A percentile compares a stretch with the other conserved stretches of the same genome.
Evolutionary conservation across 345 rosid genomes (phyloP).

Genomic region (Eucalyptus cladocalyx): DNA sequence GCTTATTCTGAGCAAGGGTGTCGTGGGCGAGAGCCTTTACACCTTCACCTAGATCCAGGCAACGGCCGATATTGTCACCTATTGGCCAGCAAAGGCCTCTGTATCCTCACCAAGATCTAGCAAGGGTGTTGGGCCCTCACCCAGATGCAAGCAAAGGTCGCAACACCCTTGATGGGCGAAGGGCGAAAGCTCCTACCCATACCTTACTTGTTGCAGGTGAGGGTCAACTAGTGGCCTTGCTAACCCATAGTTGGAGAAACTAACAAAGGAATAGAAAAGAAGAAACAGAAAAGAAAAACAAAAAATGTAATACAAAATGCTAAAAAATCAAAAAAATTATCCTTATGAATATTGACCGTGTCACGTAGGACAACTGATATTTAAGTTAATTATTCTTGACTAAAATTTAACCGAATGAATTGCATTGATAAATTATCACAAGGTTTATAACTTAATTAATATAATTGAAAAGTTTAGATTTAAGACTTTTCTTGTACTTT

Average conservation of each 20-base stretch:
- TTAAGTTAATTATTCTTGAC: accelerated
- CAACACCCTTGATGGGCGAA: background rate
- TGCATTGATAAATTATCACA: accelerated
- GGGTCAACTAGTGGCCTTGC: accelerated
- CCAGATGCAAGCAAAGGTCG: accelerated
- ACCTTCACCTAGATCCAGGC: background rate
- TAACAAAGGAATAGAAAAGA: background rate
- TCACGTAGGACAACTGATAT: accelerated
- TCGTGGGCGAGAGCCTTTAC: background rate
- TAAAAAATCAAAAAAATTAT: too few species aligned
- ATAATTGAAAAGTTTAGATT: too few species aligned
- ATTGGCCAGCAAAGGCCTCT: too few species aligned
- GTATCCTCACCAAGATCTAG: accelerated
- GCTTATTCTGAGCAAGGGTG: background rate
- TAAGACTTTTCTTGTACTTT: background rate
- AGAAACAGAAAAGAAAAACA: accelerated
- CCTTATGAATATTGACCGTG: accelerated
- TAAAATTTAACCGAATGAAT: too few species aligned
- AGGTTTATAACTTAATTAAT: accelerated
- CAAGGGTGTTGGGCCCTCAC: background rate
- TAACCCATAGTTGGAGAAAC: background rate
- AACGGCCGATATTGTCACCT: accelerated
- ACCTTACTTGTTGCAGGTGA: background rate
- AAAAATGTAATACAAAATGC: background rate
- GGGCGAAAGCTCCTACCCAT: accelerated